phyloP scores from a whole-genome alignment of 2,329 filamentous ascomycete genomes.

The Pleochaeta shiraiana region DNA sequence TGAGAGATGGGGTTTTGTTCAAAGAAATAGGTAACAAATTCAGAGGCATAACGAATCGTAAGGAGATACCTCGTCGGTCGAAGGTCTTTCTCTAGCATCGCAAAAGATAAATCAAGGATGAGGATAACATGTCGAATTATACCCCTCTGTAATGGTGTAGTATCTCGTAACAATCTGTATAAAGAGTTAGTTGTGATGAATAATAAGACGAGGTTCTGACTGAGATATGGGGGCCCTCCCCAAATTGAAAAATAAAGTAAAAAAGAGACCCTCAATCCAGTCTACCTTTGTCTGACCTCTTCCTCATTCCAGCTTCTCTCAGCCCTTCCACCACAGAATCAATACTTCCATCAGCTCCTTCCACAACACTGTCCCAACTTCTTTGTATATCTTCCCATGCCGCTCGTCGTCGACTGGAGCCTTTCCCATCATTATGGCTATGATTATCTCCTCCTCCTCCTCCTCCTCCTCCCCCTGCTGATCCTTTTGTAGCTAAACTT shows the following conservation, averaged over 20 bases:
- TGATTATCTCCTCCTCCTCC: conserved; percentile 15
- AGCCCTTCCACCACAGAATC: conserved; percentile 47
- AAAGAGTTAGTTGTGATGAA: no score
- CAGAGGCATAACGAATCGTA: conserved; percentile 58
- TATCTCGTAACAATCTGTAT: conserved; percentile 64
- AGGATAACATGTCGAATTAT: conserved; percentile 95
- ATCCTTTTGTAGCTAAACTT: conserved; percentile 6
- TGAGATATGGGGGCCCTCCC: no score
- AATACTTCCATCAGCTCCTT: conserved; percentile 60
- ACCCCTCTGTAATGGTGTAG: conserved; percentile 82
- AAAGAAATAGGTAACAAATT: conserved; percentile 88
- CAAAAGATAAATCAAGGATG: conserved; percentile 75
- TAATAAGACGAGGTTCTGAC: no score
- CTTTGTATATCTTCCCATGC: conserved; percentile 46
- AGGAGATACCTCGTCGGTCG: conserved; percentile 72
- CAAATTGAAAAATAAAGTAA: no score
- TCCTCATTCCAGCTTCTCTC: conserved; percentile 65
- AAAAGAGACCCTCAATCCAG: no score
- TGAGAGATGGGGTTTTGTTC: conserved; percentile 98
- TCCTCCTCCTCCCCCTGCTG: conserved; percentile 8
- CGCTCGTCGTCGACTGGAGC: conserved; percentile 22
- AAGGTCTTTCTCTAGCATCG: conserved; percentile 91
- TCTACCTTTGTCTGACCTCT: conserved; percentile 31
- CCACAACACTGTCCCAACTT: conserved; percentile 52
- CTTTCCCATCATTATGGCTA: conserved; percentile 16